Conservation (phyloP, 106 monocot genomes). For the Dendrobium officinale region DNA sequence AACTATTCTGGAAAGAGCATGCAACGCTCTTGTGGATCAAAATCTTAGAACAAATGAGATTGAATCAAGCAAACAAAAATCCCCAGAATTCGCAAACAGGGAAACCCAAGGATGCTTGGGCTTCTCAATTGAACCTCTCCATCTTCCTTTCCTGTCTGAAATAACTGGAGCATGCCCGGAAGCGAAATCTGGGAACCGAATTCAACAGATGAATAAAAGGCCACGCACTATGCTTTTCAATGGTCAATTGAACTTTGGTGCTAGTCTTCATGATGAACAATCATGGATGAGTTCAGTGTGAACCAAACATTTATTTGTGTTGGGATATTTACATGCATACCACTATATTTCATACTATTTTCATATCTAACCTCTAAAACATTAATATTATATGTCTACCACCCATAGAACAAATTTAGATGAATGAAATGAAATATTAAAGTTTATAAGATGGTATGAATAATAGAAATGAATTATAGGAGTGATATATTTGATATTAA, state of each 20-base stretch:
- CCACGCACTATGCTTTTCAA: conserved; percentile 1
- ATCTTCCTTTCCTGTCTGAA: conserved; percentile 14
- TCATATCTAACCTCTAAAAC: not conserved
- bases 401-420: too few relatives aligned
- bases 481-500: too few relatives aligned
- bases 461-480: too few relatives aligned
- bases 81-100: conserved; percentile 12
- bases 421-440: too few relatives aligned
- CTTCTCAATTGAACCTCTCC: conserved; percentile 10
- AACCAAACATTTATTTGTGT: not conserved
- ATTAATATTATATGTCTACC: too few relatives aligned
- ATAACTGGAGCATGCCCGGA: not conserved
- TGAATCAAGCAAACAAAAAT: not conserved
- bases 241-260: not conserved
- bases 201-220: conserved; percentile 23
- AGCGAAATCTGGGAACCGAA: not conserved
- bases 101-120: conserved; percentile 11
- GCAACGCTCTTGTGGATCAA: conserved; percentile 17
- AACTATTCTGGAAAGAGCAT: conserved; percentile 45
- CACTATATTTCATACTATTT: not conserved
- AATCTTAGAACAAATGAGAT: not conserved
- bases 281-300: conserved; percentile 4
- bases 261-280: not conserved
- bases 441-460: too few relatives aligned
- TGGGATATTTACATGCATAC: not conserved